Conservation (phyloP, 2,329 filamentous ascomycete genomes). For the Cytospora schulzeri region DNA sequence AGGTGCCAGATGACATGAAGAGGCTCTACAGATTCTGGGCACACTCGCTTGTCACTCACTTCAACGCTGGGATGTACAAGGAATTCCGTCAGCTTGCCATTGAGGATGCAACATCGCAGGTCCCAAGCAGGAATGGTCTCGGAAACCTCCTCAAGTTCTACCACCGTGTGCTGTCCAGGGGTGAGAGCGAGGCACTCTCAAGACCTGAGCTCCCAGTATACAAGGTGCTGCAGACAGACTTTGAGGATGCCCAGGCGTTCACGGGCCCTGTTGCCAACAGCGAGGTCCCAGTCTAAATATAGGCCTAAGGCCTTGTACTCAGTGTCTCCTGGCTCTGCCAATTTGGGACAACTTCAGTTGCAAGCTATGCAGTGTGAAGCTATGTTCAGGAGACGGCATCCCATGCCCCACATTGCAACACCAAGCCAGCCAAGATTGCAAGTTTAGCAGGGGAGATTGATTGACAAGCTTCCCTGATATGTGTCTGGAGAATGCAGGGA, state of each 20-base stretch:
- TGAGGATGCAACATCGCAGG: constrained; percentile 58
- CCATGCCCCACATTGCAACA: neutral
- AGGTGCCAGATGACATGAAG: constrained; percentile 60
- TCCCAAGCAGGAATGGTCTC: constrained; percentile 56
- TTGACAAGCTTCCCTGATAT: neutral
- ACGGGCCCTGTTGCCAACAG: constrained; percentile 21
- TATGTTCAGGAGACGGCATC: neutral
- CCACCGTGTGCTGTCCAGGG: constrained; percentile 36
- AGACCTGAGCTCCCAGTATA: constrained; percentile 29
- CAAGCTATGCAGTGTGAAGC: neutral
- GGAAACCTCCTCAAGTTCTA: constrained; percentile 68
- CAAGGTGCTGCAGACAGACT: constrained; percentile 17
- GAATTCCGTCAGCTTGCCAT: constrained; percentile 71
- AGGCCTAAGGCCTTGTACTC: neutral
- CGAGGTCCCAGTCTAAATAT: constrained; percentile 24
- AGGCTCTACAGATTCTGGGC: constrained; percentile 76
- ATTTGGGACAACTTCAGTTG: neutral
- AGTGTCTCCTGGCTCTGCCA: constrained; percentile 1
- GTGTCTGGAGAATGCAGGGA: neutral
- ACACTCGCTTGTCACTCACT: constrained; percentile 71
- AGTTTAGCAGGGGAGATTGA: neutral
- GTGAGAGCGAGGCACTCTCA: constrained; percentile 32
- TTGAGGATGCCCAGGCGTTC: constrained; percentile 27
- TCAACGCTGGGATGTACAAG: constrained; percentile 74
- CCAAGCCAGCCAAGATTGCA: neutral